phyloP scores from a whole-genome alignment of 2,329 filamentous ascomycete species.

The Myriosclerotinia curreyana region DNA sequence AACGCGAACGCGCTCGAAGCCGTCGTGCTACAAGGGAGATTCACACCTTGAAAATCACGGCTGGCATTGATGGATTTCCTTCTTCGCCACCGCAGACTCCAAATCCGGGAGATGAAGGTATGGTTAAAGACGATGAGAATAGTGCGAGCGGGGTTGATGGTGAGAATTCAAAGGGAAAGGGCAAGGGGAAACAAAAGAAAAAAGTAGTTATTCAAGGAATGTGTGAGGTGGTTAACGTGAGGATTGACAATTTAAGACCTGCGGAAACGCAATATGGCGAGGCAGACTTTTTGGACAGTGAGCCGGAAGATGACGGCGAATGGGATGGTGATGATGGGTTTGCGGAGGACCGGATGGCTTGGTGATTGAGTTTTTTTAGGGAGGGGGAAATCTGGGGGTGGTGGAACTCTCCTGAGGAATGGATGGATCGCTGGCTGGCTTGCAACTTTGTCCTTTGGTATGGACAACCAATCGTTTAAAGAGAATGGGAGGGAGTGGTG shows the following conservation, averaged over 20 bases:
- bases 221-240: conserved; percentile 67
- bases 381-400: background rate
- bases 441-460: background rate
- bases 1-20: conserved; percentile 20
- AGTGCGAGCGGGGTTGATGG: background rate
- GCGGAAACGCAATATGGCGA: conserved; percentile 66
- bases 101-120: conserved; percentile 4
- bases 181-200: conserved; percentile 37
- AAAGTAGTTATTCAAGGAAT: conserved; percentile 59
- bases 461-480: background rate
- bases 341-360: conserved; percentile 11
- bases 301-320: conserved; percentile 55
- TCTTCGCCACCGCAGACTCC: conserved; percentile 25
- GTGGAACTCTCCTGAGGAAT: background rate
- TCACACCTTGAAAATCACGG: conserved; percentile 32
- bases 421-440: background rate
- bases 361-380: conserved; percentile 2
- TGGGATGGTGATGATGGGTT: conserved; percentile 41
- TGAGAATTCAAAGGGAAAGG: background rate
- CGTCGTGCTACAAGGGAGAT: conserved; percentile 32
- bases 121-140: conserved; percentile 28
- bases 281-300: conserved; percentile 64
- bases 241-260: conserved; percentile 73
- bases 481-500: background rate
- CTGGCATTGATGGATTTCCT: conserved; percentile 30